These are phyloP conservation scores for Papilionanthe hybrid DNA, from an alignment of 116 monocot species.

Conservation along the genomic window DNA sequence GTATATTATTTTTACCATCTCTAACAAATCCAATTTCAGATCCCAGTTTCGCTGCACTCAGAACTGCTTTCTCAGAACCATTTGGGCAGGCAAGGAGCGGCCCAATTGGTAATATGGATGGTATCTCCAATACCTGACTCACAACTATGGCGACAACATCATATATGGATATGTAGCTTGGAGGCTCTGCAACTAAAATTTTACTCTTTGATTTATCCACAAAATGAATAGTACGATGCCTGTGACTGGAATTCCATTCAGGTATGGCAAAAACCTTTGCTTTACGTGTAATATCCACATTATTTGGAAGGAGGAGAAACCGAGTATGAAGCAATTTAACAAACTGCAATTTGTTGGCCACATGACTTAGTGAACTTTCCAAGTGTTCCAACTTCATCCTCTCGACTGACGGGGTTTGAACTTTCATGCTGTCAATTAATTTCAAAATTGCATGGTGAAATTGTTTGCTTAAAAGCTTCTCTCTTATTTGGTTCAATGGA, in stretches of 20 bases:
- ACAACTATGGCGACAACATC: slow-evolving; percentile 70
- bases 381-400: slow-evolving; percentile 33
- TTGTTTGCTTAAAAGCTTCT: slow-evolving; percentile 72
- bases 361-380: slow-evolving; percentile 33
- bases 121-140: slow-evolving; percentile 60
- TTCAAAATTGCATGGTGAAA: slow-evolving; percentile 58
- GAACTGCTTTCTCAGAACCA: slow-evolving; percentile 59
- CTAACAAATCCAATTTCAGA: slow-evolving; percentile 36
- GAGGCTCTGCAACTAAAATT: slow-evolving; percentile 78
- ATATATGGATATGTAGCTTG: slow-evolving; percentile 72
- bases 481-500: slow-evolving; percentile 44
- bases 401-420: slow-evolving; percentile 53
- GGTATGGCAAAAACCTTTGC: slow-evolving; percentile 33
- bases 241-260: slow-evolving; percentile 64
- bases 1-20: slow-evolving; percentile 27
- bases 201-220: slow-evolving; percentile 42
- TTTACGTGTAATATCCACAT: slow-evolving; percentile 51
- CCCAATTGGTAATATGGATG: slow-evolving; percentile 57
- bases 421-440: slow-evolving; percentile 35
- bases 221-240: slow-evolving; percentile 59
- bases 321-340: slow-evolving; percentile 62
- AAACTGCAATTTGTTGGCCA: slow-evolving; percentile 67
- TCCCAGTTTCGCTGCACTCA: slow-evolving; percentile 55
- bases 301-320: slow-evolving; percentile 76
- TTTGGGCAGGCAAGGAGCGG: slow-evolving; percentile 67